Base-by-base conservation (phyloP, 331 rosid genomes). In the Phaseolus coccineus region DNA sequence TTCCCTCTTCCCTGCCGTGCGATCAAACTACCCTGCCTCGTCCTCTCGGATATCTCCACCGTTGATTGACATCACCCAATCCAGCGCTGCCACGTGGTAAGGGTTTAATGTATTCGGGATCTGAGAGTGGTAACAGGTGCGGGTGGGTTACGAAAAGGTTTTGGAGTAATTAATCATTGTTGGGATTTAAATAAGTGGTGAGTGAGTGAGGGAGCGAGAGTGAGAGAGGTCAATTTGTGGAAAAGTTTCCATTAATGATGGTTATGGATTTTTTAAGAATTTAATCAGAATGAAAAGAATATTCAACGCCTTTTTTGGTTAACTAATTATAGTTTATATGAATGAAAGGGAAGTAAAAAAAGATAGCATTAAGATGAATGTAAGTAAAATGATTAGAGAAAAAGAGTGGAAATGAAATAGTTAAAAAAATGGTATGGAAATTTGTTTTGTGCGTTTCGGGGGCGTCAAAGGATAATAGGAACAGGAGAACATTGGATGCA, bases 141-240 rank as follows among this genome's bases (percentile, higher is more conserved):
- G 77, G 77, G 80, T 65, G 22, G 19, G 67, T 69, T 85, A 55
- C 35, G 51, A 51, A 70, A 77, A 80, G 86, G 76, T 55, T 72
- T 79, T 37, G 74, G 42, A 69, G 74, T 73, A 73, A 68, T 82
- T 80, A 86, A 87, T 84, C 71, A 84, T 86, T 85, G 83, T 61
- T 76, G 37, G 70, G 81, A 81, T 85, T 82, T 82, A 75, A 81
- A 72, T 77, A 51, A 0, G 3, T 12, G 31, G 68, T 13, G 0
- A 15, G 44, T 31, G 44, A 1, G 67, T 5, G 39, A 35, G 44
- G 8, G 69, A 33, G 4, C 16, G 71, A 77, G 71, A 13, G 24
- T 11, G 76, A 62, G 71, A 68, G 58, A 61, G 87, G 84, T 88
- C 69, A 77, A 77, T 77, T 80, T 40, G 67, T 77, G 12, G 69